phyloP scores from a whole-genome alignment of 495 filamentous ascomycete genomes.

The Trypethelium eluteriae region DNA sequence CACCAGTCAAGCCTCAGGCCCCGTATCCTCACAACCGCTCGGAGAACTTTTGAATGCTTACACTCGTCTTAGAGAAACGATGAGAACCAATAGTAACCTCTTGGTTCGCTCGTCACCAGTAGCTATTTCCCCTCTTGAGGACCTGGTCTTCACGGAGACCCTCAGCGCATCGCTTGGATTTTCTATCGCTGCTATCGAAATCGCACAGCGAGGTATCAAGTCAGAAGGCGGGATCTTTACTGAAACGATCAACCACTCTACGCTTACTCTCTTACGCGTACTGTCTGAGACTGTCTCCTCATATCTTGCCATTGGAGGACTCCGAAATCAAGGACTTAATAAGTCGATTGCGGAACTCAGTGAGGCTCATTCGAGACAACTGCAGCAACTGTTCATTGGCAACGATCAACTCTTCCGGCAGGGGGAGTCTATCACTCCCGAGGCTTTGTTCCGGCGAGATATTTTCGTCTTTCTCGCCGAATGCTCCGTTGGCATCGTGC shows the following conservation, averaged over 20 bases:
- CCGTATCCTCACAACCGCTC: neutral
- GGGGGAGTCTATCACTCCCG: slow-evolving; percentile 22
- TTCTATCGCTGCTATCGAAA: slow-evolving; percentile 87
- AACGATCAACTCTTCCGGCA: slow-evolving; percentile 34
- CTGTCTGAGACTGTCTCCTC: slow-evolving; percentile 80
- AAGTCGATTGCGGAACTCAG: slow-evolving; percentile 60
- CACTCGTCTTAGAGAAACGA: slow-evolving; percentile 66
- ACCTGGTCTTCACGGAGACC: slow-evolving; percentile 57
- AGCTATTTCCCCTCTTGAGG: slow-evolving; percentile 32
- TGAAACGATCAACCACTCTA: slow-evolving; percentile 18
- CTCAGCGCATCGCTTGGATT: slow-evolving; percentile 69
- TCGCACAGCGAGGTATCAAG: slow-evolving; percentile 80
- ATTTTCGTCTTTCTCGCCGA: slow-evolving; percentile 82
- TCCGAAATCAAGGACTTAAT: slow-evolving; percentile 52
- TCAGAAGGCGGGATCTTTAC: slow-evolving; percentile 51
- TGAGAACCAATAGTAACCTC: slow-evolving; percentile 55
- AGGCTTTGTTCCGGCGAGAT: slow-evolving; percentile 59
- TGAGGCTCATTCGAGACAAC: slow-evolving; percentile 60
- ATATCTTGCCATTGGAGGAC: slow-evolving; percentile 69
- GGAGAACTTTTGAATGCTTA: slow-evolving; percentile 73
- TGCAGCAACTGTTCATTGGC: slow-evolving; percentile 63
- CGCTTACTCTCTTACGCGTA: slow-evolving; percentile 81
- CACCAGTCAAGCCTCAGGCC: neutral
- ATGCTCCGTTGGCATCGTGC: slow-evolving; percentile 59
- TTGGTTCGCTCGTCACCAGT: slow-evolving; percentile 45